Evolutionary conservation across 2,329 filamentous ascomycete species (phyloP), one percentile per base, ranked within the genome.

Genomic region (Fusarium sp.): DNA sequence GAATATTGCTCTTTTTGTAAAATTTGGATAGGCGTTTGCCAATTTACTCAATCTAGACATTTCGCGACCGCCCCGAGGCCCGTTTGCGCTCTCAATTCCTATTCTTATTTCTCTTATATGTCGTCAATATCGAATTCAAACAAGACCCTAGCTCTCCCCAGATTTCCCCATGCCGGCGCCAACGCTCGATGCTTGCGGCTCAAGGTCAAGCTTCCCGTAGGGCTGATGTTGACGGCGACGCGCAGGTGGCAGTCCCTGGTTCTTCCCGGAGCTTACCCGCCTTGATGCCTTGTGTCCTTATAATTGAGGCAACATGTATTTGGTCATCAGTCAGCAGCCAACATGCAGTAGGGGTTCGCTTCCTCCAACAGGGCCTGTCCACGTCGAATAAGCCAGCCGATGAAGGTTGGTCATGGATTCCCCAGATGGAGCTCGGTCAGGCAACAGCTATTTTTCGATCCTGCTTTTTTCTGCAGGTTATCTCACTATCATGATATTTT

Each of bases 171-270:
- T 74, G 64, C 64, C 72, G 74, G 75, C 64, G 71, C 72, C 70
- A 77, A 74, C 77, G 71, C 73, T 77, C 73, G 70, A 79, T 71
- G 71, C 66, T 73, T 73, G 77, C 74, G 75, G 74, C 77, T 75
- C 75, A 75, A 72, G 59, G 60, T 75, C 71, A 73, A 78, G 73
- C 71, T 75, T 68, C 69, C 69, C 70, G 70, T 78, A 79, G 78
- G 78, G 78, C 78, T 79, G 77, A 78, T 69, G 69, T 66, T 64
- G 56, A 53, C 59, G 65, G 70, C 64, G 70, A 57, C 62, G 65
- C 44, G 61, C 71, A 72, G 68, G 55, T 70, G 67, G 67, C 63
- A 59, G 55, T 62, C 62, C 55, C 51, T 66, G 29, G 49, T 22
- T 22, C 27, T 51, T 36, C 55, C 59, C 56, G 29, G 4, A 31